Percentiles rank a stretch among this genome's conserved stretches.
Conservation (phyloP, 441 rosid genomes). For the Euphorbia schlechtendalii region DNA sequence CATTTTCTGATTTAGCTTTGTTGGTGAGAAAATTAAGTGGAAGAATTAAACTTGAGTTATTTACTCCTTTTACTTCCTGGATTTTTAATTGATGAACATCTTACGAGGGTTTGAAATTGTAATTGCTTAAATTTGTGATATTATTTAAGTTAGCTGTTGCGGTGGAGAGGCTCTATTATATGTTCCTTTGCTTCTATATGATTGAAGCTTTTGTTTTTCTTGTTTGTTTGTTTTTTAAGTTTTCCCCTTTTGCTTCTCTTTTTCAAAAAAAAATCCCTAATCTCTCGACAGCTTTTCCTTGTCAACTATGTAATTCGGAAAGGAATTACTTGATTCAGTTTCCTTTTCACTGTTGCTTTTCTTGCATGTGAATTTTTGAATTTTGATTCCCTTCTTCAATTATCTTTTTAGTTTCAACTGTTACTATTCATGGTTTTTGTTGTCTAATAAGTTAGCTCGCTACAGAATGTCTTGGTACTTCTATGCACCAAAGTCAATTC, state of each 20-base stretch:
- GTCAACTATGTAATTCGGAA: background rate
- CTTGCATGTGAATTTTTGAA: background rate
- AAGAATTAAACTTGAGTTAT: background rate
- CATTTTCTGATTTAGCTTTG: slow-evolving; percentile 14
- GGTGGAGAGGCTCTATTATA: background rate
- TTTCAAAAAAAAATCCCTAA: background rate
- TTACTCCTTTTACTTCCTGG: background rate
- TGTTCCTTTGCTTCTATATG: background rate
- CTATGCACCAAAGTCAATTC: background rate
- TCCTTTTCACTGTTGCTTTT: slow-evolving; percentile 3
- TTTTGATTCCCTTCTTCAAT: background rate
- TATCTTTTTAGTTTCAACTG: background rate
- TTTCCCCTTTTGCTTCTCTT: slow-evolving; percentile 2
- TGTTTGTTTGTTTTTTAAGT: background rate
- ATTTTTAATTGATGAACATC: background rate
- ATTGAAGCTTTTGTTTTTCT: background rate
- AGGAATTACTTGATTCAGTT: background rate
- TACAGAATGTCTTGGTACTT: background rate
- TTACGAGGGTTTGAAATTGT: background rate
- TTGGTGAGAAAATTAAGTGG: slow-evolving; percentile 16
- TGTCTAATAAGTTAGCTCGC: background rate
- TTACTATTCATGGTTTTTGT: background rate
- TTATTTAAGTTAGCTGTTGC: background rate
- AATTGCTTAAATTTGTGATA: background rate
- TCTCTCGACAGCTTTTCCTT: background rate